Evolutionary conservation across 225 moss, liverwort and hornwort genomes (phyloP).

Genomic region (Sphagnum tenellum): DNA sequence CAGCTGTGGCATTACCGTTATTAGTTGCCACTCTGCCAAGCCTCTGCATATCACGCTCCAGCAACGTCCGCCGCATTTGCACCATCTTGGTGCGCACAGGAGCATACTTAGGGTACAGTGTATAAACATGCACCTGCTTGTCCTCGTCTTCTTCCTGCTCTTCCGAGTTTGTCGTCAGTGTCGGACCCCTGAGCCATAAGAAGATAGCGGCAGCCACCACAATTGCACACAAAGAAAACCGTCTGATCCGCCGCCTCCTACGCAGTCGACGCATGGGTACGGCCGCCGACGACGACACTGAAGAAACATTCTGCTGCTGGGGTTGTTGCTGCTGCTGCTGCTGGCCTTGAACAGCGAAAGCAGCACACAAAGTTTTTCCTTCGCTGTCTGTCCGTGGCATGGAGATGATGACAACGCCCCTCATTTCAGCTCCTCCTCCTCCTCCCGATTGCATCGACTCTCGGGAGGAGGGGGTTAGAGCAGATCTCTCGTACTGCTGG

Average conservation of each 20-base stretch:
- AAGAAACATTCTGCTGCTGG: constrained; percentile 1
- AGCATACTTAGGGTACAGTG: constrained; percentile 45
- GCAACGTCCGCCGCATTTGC: constrained; percentile 44
- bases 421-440: constrained; percentile 22
- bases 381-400: constrained; percentile 39
- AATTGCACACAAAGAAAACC: not conserved
- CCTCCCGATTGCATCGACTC: no score
- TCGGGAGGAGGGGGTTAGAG: no score
- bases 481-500: no score
- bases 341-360: constrained; percentile 15
- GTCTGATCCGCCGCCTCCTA: constrained; percentile 8
- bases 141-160: constrained; percentile 39
- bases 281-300: not conserved
- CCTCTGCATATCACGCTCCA: constrained; percentile 45
- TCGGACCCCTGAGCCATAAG: constrained; percentile 26
- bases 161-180: constrained; percentile 9
- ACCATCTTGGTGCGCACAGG: constrained; percentile 38
- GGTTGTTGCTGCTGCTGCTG: constrained; percentile 10
- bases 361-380: constrained; percentile 83
- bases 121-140: constrained; percentile 37
- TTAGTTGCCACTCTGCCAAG: constrained; percentile 17
- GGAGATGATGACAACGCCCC: constrained; percentile 78
- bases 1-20: constrained; percentile 28
- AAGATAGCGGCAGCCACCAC: constrained; percentile 9
- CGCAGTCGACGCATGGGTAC: not conserved